Percentiles rank a stretch among this genome's conserved stretches.
Evolutionary conservation across 306 rosid genomes (phyloP).

Genomic region (Prunus davidiana): DNA sequence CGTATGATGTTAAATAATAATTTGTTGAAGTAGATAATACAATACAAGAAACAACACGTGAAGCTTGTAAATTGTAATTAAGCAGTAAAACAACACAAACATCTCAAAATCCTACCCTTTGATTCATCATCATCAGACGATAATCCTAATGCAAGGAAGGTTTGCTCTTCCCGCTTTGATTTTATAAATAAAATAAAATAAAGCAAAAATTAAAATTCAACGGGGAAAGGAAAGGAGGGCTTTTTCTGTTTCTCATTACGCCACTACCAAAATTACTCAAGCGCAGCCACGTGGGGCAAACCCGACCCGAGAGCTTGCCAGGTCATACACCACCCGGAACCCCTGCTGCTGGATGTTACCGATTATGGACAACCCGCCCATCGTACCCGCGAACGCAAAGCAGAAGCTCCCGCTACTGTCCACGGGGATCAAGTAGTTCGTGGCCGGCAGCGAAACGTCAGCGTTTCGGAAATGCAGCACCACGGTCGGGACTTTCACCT

Average conservation of each 20-base stretch:
- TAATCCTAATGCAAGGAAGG: constrained; percentile 2
- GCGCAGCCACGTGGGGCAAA: constrained; percentile 79
- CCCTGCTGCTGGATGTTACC: constrained; percentile 99
- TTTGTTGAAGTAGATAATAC: neutral
- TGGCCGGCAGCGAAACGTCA: constrained; percentile 73
- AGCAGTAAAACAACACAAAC: neutral
- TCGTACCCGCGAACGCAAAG: constrained; percentile 92
- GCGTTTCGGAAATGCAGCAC: constrained; percentile 79
- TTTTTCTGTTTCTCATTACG: constrained; percentile 1
- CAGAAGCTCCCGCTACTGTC: constrained; percentile 77
- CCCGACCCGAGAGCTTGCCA: constrained; percentile 79
- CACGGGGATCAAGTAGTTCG: constrained; percentile 84
- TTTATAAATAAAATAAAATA: neutral
- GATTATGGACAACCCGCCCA: constrained; percentile 77
- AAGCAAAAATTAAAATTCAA: neutral
- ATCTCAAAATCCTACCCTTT: constrained; percentile 1
- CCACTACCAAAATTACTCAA: constrained; percentile 15
- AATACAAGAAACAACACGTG: neutral
- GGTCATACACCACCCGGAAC: constrained; percentile 72
- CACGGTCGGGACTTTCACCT: constrained; percentile 87
- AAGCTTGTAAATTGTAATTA: neutral
- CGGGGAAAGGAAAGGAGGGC: neutral
- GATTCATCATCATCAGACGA: too few relatives aligned
- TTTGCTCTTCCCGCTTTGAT: neutral
- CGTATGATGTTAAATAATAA: neutral